phyloP scores from a whole-genome alignment of 257 asterid genomes.

The Gentiana dahurica region DNA sequence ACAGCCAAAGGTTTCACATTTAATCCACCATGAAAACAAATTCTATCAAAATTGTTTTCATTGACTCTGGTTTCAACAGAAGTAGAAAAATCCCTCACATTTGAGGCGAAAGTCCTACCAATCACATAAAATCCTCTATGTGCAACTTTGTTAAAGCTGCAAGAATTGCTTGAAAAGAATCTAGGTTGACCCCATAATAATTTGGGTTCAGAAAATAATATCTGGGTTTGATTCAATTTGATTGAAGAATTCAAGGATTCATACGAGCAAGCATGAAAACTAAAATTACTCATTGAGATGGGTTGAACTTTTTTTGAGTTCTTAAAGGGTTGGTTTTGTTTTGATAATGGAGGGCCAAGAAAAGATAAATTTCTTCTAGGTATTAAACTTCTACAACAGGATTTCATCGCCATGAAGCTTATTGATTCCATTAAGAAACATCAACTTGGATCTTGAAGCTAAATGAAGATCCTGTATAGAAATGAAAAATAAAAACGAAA shows the following conservation, averaged over 20 bases:
- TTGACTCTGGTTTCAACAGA: slow-evolving; percentile 48
- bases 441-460: not conserved
- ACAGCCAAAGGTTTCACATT: slow-evolving; percentile 60
- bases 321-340: slow-evolving; percentile 10
- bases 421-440: slow-evolving; percentile 20
- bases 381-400: slow-evolving; percentile 40
- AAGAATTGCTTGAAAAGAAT: slow-evolving; percentile 25
- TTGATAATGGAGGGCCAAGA: slow-evolving; percentile 21
- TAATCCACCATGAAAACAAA: slow-evolving; percentile 76
- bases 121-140: slow-evolving; percentile 22
- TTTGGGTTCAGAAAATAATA: slow-evolving; percentile 8
- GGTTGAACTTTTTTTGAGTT: slow-evolving; percentile 13
- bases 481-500: not conserved
- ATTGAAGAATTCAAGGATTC: slow-evolving; percentile 16
- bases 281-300: slow-evolving; percentile 1
- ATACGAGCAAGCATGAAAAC: slow-evolving; percentile 12
- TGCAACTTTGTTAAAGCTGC: slow-evolving; percentile 13
- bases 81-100: slow-evolving; percentile 41
- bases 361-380: slow-evolving; percentile 32
- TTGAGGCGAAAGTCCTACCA: slow-evolving; percentile 29
- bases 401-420: slow-evolving; percentile 37
- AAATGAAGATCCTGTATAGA: not conserved
- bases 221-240: slow-evolving; percentile 20
- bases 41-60: slow-evolving; percentile 70
- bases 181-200: slow-evolving; percentile 45